Conservation (phyloP, 768 basidiomycete species). For the Suillus fuscotomentosus region DNA sequence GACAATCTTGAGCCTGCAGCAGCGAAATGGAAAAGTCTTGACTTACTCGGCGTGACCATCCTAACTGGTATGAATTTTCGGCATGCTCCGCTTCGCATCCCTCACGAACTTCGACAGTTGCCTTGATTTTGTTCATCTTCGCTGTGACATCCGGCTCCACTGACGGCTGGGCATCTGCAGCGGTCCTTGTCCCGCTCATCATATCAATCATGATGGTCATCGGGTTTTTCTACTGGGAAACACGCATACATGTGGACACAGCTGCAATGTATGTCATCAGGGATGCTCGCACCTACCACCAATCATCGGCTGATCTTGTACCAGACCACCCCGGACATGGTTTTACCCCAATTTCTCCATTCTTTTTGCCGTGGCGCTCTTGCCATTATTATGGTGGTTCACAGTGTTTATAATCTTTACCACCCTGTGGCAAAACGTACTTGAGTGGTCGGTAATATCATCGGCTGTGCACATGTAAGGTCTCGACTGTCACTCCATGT, state of each 20-base stretch:
- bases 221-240: conserved; percentile 54
- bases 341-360: conserved; percentile 40
- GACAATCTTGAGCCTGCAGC: background rate
- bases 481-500: background rate
- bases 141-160: conserved; percentile 47
- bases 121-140: conserved; percentile 36
- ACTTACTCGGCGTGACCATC: conserved; percentile 37
- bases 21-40: conserved; percentile 31
- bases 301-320: background rate
- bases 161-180: conserved; percentile 46
- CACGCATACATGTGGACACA: conserved; percentile 33
- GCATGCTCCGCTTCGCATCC: background rate
- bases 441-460: conserved; percentile 40
- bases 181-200: conserved; percentile 45
- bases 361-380: conserved; percentile 35
- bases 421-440: conserved; percentile 40
- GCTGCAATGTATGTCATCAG: conserved; percentile 40
- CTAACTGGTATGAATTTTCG: conserved; percentile 31
- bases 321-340: conserved; percentile 44
- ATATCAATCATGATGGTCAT: conserved; percentile 39
- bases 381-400: conserved; percentile 44
- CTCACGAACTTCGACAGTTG: conserved; percentile 12
- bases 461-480: conserved; percentile 40
- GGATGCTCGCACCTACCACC: background rate
- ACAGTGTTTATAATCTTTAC: conserved; percentile 34